These are phyloP conservation scores for Hordeum marinum DNA, from an alignment of 176 grass and related monocot species.

Conservation along the genomic window DNA sequence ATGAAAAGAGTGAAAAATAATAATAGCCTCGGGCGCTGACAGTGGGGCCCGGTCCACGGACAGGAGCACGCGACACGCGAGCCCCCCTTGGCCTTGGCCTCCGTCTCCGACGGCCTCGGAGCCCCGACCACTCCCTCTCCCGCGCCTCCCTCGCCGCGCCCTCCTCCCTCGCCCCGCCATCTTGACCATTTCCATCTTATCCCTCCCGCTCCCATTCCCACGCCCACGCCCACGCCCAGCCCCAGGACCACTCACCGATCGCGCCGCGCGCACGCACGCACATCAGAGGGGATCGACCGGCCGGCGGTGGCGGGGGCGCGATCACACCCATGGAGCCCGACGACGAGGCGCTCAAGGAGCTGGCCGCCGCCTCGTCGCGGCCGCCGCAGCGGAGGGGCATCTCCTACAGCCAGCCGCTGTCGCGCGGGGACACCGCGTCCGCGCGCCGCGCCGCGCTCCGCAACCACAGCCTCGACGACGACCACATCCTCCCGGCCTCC, in stretches of 20 bases:
- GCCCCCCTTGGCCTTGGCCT: not conserved
- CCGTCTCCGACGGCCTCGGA: constrained; percentile 27
- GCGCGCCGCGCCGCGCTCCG: constrained; percentile 50
- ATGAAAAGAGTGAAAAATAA: too few relatives aligned
- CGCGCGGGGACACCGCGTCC: constrained; percentile 41
- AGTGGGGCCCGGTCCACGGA: not conserved
- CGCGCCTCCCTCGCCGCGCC: constrained; percentile 31
- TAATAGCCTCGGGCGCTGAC: not conserved
- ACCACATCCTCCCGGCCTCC: constrained; percentile 25
- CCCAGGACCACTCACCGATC: not conserved
- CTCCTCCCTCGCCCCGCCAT: constrained; percentile 39
- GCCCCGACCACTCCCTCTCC: constrained; percentile 23
- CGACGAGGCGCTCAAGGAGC: constrained; percentile 26
- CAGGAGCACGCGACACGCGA: not conserved
- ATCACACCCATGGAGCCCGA: constrained; percentile 28
- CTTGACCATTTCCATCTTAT: constrained; percentile 50
- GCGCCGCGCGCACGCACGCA: not conserved
- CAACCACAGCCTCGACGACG: constrained; percentile 79
- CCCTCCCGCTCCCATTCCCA: constrained; percentile 25
- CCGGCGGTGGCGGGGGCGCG: not conserved
- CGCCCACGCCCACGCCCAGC: not conserved
- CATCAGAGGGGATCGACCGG: not conserved
- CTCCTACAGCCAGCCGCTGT: constrained; percentile 83
- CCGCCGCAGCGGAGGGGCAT: constrained; percentile 48
- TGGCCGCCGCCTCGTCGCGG: constrained; percentile 14